phyloP scores from a whole-genome alignment of 805 yeast species.

The Zygosaccharomyces pseudorouxii region DNA sequence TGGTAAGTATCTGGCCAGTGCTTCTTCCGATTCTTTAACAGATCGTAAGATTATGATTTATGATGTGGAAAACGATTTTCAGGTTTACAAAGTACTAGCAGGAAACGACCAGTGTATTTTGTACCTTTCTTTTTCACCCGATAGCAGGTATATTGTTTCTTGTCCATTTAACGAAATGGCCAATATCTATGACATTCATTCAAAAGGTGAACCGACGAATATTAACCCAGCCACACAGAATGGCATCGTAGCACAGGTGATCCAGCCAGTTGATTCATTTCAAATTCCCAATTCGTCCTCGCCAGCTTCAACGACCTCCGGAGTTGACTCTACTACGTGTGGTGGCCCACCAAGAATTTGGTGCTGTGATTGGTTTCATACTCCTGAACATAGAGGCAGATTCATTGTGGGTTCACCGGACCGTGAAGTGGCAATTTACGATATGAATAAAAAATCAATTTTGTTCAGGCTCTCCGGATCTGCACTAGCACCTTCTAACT shows the following conservation, averaged over 20 bases:
- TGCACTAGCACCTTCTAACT: constrained; percentile 5
- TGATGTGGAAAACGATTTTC: constrained; percentile 50
- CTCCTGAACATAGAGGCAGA: constrained; percentile 36
- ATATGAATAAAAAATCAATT: constrained; percentile 27
- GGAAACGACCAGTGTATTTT: constrained; percentile 54
- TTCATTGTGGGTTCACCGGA: constrained; percentile 78
- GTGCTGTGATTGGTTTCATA: constrained; percentile 69
- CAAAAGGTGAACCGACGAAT: constrained; percentile 31
- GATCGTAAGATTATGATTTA: constrained; percentile 59
- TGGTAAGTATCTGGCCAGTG: constrained; percentile 73
- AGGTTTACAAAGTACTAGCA: constrained; percentile 35
- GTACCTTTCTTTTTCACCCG: constrained; percentile 71
- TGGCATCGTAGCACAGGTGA: constrained; percentile 24
- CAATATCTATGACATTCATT: constrained; percentile 59
- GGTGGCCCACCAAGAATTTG: constrained; percentile 37
- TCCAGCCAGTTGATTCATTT: constrained; percentile 31
- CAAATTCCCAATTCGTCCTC: constrained; percentile 14
- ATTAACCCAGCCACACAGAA: constrained; percentile 13
- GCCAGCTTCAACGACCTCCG: constrained; percentile 2
- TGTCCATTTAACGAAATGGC: constrained; percentile 70
- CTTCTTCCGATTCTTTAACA: constrained; percentile 48
- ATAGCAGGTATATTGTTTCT: constrained; percentile 60
- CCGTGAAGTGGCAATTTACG: constrained; percentile 51
- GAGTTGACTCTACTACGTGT: constrained; percentile 4
- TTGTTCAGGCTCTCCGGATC: constrained; percentile 31